Evolutionary conservation across 2,329 filamentous ascomycete species (phyloP).

Genomic region (Fusarium pseudocircinatum): DNA sequence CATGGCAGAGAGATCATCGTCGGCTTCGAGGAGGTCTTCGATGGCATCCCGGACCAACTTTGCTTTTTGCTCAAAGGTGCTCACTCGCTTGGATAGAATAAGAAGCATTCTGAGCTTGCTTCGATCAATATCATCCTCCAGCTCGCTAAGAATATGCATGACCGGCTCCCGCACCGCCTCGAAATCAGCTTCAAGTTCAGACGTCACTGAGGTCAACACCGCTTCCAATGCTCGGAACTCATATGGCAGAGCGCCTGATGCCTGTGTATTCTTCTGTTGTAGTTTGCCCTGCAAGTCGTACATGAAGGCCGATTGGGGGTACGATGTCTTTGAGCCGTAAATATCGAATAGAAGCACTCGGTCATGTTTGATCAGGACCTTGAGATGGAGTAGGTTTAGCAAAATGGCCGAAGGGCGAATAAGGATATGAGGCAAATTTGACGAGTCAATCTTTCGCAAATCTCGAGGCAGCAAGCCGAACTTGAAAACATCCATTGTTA

Average conservation of each 20-base stretch:
- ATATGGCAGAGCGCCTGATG: conserved; percentile 80
- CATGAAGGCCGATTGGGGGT: conserved; percentile 96
- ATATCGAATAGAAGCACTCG: conserved; percentile 95
- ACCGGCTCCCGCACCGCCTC: conserved; percentile 93
- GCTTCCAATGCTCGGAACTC: conserved; percentile 97
- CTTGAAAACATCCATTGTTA: conserved; percentile 53
- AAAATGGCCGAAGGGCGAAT: conserved; percentile 93
- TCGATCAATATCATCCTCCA: conserved; percentile 96
- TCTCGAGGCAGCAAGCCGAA: conserved; percentile 94
- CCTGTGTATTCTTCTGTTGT: conserved; percentile 73
- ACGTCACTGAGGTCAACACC: conserved; percentile 91
- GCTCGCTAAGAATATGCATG: conserved; percentile 84
- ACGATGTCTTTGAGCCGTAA: conserved; percentile 92
- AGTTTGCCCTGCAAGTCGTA: conserved; percentile 95
- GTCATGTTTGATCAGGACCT: conserved; percentile 94
- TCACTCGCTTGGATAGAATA: conserved; percentile 93
- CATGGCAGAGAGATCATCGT: conserved; percentile 95
- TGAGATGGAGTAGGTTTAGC: conserved; percentile 94
- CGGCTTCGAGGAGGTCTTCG: conserved; percentile 92
- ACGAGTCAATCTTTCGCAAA: conserved; percentile 96
- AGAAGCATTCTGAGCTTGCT: conserved; percentile 92
- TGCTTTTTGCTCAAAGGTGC: conserved; percentile 97
- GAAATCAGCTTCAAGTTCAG: conserved; percentile 92
- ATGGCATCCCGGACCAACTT: conserved; percentile 94
- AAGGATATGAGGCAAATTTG: conserved; percentile 92